A percentile compares a stretch with the other conserved stretches of the same genome.
Evolutionary conservation across 1,139 yeast species (phyloP).

Genomic region (Sugiyamaella sp.): DNA sequence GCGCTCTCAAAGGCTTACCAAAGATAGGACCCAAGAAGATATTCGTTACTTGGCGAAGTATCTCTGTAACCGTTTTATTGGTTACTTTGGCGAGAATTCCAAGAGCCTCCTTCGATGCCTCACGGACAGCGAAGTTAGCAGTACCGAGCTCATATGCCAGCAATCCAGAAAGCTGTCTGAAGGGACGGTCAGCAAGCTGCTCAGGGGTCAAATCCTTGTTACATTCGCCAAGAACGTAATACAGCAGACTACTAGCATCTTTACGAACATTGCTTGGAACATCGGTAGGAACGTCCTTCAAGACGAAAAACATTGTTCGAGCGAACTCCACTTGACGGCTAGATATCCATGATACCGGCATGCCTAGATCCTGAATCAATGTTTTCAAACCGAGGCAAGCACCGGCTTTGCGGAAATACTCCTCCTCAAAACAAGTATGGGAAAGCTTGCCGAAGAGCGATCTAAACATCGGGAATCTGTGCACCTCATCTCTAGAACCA

Average conservation of each 20-base stretch:
- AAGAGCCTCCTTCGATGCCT: constrained; percentile 76
- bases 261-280: constrained; percentile 80
- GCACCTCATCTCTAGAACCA: constrained; percentile 65
- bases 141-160: constrained; percentile 91
- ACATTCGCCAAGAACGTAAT: constrained; percentile 65
- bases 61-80: constrained; percentile 65
- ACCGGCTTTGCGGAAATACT: constrained; percentile 81
- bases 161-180: constrained; percentile 81
- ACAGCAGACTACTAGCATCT: constrained; percentile 68
- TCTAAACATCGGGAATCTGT: constrained; percentile 73
- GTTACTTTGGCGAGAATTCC: constrained; percentile 70
- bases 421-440: constrained; percentile 90
- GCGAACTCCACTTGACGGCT: constrained; percentile 82
- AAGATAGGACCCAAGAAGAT: constrained; percentile 88
- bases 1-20: constrained; percentile 93
- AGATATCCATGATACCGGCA: constrained; percentile 73
- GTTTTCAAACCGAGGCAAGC: constrained; percentile 84
- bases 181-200: constrained; percentile 63
- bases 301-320: constrained; percentile 83
- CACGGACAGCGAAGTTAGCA: constrained; percentile 79
- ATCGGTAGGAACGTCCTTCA: constrained; percentile 87
- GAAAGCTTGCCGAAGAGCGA: constrained; percentile 79
- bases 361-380: constrained; percentile 65
- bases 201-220: constrained; percentile 62
- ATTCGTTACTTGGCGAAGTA: constrained; percentile 81